Conservation (phyloP, 2,329 filamentous ascomycete genomes). For the Sphaerulina vaccinii region DNA sequence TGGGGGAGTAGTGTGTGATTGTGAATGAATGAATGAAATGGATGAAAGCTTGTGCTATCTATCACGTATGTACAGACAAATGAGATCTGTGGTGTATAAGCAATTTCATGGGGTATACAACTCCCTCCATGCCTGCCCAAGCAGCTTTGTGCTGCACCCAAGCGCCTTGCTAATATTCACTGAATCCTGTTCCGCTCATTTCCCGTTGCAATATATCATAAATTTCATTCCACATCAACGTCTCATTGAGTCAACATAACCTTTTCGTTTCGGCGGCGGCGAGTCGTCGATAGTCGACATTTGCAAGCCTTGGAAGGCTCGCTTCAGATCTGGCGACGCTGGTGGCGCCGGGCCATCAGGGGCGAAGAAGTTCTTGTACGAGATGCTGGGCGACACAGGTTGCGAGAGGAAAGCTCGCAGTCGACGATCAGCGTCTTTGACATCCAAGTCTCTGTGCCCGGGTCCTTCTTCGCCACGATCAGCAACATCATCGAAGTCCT, state of each 20-base stretch:
- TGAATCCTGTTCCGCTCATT: background rate
- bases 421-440: slow-evolving; percentile 12
- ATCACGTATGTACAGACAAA: background rate
- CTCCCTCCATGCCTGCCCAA: background rate
- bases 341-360: slow-evolving; percentile 14
- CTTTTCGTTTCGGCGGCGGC: background rate
- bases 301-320: slow-evolving; percentile 17
- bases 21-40: background rate
- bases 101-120: background rate
- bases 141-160: background rate
- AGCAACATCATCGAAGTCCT: slow-evolving; percentile 21
- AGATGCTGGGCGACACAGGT: slow-evolving; percentile 25
- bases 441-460: slow-evolving; percentile 1
- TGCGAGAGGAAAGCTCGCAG: slow-evolving; percentile 24
- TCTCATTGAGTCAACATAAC: background rate
- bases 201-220: background rate
- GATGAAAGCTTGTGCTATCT: background rate
- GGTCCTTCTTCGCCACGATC: slow-evolving; percentile 10
- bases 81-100: background rate
- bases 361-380: slow-evolving; percentile 23
- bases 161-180: background rate
- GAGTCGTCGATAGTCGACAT: slow-evolving; percentile 19
- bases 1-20: slow-evolving; percentile 20
- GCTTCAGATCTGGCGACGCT: slow-evolving; percentile 17
- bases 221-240: background rate